Evolutionary conservation across 2,329 filamentous ascomycete species (phyloP), one percentile per base, ranked within the genome.

Genomic region (Pseudogymnoascus sp.): DNA sequence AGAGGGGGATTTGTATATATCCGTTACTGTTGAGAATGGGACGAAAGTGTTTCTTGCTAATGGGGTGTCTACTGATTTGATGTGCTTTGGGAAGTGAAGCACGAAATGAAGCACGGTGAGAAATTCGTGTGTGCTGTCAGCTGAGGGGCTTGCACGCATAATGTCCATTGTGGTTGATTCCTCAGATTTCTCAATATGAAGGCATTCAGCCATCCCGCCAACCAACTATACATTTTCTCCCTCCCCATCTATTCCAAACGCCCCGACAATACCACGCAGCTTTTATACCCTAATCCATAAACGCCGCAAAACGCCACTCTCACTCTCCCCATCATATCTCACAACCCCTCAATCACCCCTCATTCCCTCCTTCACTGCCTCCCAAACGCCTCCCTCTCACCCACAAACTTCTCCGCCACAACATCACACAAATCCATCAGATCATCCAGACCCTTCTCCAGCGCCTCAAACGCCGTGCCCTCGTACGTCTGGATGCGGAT

Each of bases 401-500:
- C 78, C 64, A 83, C 88, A 77, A 96, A 99, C 75, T 96, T 93
- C 62, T 96, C 90, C n/a, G 89, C 85, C 4, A 99, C 90, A 3
- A 96, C 90, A 76, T 98, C 93, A 75, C 93, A 98, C 48, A 98
- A 83, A 65, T 95, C 91, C 77, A 95, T 90, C 65, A 99, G 79
- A 73, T 98, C 93, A 67, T 86, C 83, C 37, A 99, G 81, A 0
- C 93, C 95, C 78, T 98, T 98, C 71, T 95, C 88, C 37, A 99
- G 80, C 1, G 93, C 95, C 69, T 93, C 88, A 37, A 91, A 87
- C 2, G 93, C 93, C 19, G 85, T 91, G 48, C 86, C 86, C 70
- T 92, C 92, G 73, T 95, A 98, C 69, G 93, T 99, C 78, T 99
- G 95, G 67, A 99, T 98, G 72, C 95, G 86, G 67, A 99, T 81